A percentile compares a stretch with the other conserved stretches of the same genome.
Evolutionary conservation across 768 basidiomycete species (phyloP).

Genomic region (Hericium rajendrae): DNA sequence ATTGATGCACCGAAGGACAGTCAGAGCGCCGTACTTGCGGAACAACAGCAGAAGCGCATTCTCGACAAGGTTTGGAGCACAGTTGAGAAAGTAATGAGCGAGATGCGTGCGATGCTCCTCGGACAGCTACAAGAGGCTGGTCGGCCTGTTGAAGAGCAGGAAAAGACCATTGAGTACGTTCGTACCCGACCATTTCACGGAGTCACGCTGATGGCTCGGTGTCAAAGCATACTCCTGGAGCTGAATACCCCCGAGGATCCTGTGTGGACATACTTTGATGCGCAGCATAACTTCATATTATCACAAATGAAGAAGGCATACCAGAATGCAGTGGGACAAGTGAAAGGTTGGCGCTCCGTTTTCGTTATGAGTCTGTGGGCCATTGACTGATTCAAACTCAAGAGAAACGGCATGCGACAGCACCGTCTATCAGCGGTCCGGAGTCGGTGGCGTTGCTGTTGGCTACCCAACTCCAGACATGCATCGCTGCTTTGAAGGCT

Average conservation of each 20-base stretch:
- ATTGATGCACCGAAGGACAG: conserved; percentile 54
- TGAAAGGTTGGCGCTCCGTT: conserved; percentile 34
- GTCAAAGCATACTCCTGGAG: conserved; percentile 72
- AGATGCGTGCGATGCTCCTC: conserved; percentile 74
- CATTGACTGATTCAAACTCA: not conserved
- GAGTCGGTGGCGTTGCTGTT: conserved; percentile 35
- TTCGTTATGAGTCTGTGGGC: not conserved
- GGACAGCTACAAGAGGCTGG: conserved; percentile 74
- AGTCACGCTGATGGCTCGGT: conserved; percentile 7
- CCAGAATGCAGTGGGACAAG: conserved; percentile 36
- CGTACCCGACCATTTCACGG: no score
- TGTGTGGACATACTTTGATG: conserved; percentile 92
- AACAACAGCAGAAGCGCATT: conserved; percentile 83
- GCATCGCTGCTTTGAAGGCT: conserved; percentile 49
- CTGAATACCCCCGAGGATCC: conserved; percentile 83
- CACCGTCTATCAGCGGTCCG: conserved; percentile 25
- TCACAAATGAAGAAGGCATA: conserved; percentile 63
- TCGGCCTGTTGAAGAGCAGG: conserved; percentile 84
- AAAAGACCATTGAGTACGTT: conserved; percentile 89
- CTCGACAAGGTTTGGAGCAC: conserved; percentile 94
- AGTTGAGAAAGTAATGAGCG: conserved; percentile 89
- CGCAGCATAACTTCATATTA: conserved; percentile 82
- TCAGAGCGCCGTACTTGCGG: conserved; percentile 34
- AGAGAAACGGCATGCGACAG: conserved; percentile 40
- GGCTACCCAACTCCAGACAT: conserved; percentile 48